phyloP scores from a whole-genome alignment of 805 yeast genomes.

The Wickerhamia fluorescens region DNA sequence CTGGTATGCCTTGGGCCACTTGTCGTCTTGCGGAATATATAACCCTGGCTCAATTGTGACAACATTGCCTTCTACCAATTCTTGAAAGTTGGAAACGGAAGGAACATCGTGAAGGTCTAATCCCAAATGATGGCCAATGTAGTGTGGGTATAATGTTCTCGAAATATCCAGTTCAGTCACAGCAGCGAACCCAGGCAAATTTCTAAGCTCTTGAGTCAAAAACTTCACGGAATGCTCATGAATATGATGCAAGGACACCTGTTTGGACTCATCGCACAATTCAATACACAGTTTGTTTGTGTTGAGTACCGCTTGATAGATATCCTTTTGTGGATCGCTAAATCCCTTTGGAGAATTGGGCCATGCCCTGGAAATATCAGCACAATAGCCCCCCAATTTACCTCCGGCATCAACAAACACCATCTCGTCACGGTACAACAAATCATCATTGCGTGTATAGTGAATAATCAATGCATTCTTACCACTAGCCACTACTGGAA shows the following conservation, averaged over 20 bases:
- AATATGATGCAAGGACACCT: conserved; percentile 59
- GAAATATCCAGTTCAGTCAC: conserved; percentile 47
- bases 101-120: conserved; percentile 86
- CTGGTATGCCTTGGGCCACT: conserved; percentile 73
- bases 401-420: conserved; percentile 97
- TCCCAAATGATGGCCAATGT: conserved; percentile 93
- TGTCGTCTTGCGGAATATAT: conserved; percentile 68
- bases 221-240: conserved; percentile 61
- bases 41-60: conserved; percentile 95
- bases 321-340: conserved; percentile 69
- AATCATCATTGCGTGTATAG: conserved; percentile 86
- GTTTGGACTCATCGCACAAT: conserved; percentile 49
- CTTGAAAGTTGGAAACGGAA: conserved; percentile 45
- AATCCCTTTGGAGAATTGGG: conserved; percentile 72
- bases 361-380: conserved; percentile 97
- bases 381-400: conserved; percentile 84
- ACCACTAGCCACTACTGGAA: conserved; percentile 97
- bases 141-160: conserved; percentile 73
- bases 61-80: conserved; percentile 65
- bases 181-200: conserved; percentile 57
- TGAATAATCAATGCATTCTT: conserved; percentile 85
- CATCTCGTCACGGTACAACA: conserved; percentile 67
- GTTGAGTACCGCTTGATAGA: conserved; percentile 81
- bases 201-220: conserved; percentile 58
- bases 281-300: conserved; percentile 76